Conservation (phyloP, 768 basidiomycete species). For the Coprinopsis strossmayeri region DNA sequence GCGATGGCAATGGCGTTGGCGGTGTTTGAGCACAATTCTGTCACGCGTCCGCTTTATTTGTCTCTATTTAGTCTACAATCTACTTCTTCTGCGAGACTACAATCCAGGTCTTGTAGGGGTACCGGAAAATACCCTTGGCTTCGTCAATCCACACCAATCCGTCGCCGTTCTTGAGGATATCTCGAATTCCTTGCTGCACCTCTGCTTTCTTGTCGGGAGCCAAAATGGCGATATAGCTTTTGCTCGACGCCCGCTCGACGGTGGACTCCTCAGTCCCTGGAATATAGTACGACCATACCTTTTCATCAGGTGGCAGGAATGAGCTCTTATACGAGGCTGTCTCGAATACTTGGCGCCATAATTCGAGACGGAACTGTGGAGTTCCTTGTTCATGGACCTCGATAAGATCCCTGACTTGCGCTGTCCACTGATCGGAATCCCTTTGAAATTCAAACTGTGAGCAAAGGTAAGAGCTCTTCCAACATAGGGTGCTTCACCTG, state of each 20-base stretch:
- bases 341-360: conserved; percentile 70
- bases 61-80: background rate
- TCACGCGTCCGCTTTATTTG: conserved; percentile 8
- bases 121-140: conserved; percentile 66
- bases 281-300: conserved; percentile 45
- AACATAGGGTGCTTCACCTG: conserved; percentile 30
- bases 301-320: conserved; percentile 58
- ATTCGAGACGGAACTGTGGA: conserved; percentile 74
- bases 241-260: conserved; percentile 67
- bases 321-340: conserved; percentile 49
- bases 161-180: conserved; percentile 52
- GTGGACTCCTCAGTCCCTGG: conserved; percentile 48
- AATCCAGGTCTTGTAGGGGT: conserved; percentile 67
- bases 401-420: conserved; percentile 59
- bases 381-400: conserved; percentile 65
- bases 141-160: conserved; percentile 74
- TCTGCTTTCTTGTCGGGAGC: conserved; percentile 49
- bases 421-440: conserved; percentile 66
- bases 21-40: background rate
- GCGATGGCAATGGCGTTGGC: too few species aligned
- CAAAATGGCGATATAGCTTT: conserved; percentile 76
- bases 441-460: conserved; percentile 22
- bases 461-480: too few species aligned
- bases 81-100: conserved; percentile 38
- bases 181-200: conserved; percentile 43